Conservation (phyloP, 2,329 filamentous ascomycete species). For the Byssoonygena ceratinophila region DNA sequence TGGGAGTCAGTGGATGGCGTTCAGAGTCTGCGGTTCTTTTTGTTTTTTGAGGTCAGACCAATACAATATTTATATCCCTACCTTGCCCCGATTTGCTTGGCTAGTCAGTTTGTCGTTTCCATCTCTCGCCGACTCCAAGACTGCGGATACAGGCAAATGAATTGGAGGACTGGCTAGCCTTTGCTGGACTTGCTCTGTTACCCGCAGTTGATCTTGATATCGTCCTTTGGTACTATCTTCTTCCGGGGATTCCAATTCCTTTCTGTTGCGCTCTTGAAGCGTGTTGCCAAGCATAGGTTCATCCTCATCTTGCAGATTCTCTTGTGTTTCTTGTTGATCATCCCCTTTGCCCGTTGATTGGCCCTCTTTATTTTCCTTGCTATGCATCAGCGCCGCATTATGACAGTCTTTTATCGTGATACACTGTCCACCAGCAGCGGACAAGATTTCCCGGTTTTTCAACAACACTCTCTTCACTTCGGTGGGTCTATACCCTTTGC, state of each 20-base stretch:
- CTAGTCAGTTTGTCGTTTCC: background rate
- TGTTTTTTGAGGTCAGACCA: background rate
- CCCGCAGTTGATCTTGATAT: background rate
- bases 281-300: background rate
- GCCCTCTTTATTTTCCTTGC: constrained; percentile 4
- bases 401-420: constrained; percentile 12
- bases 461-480: constrained; percentile 10
- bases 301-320: constrained; percentile 5
- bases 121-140: background rate
- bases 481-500: constrained; percentile 9
- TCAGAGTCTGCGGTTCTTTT: background rate
- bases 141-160: background rate
- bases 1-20: background rate
- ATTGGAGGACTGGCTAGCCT: background rate
- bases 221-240: background rate
- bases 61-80: background rate
- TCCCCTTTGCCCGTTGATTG: background rate
- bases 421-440: constrained; percentile 1
- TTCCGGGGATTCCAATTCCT: background rate
- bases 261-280: background rate
- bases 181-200: background rate
- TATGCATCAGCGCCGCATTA: constrained; percentile 2
- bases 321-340: background rate
- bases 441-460: constrained; percentile 2
- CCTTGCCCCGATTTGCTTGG: background rate